Evolutionary conservation across 331 rosid genomes (phyloP).

Genomic region (Cydonia oblonga): DNA sequence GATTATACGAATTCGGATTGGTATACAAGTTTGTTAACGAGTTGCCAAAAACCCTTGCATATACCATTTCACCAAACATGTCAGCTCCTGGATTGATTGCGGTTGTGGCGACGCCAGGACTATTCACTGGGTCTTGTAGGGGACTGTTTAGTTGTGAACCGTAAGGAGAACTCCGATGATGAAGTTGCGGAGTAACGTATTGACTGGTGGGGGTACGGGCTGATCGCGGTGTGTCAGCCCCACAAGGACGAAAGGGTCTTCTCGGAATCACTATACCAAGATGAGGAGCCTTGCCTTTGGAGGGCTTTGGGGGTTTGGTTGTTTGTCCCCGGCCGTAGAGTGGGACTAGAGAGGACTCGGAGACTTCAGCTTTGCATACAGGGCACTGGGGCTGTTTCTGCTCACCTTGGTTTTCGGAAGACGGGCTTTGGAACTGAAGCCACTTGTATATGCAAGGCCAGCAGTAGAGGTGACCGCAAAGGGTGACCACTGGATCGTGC

Average conservation of each 20-base stretch:
- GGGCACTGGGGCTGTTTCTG: constrained; percentile 48
- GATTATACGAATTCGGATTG: constrained; percentile 43
- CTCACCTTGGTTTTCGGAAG: constrained; percentile 23
- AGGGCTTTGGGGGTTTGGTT: constrained; percentile 21
- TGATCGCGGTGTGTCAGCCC: constrained; percentile 24
- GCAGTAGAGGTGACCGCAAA: constrained; percentile 92
- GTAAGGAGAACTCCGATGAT: constrained; percentile 20
- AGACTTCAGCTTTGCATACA: constrained; percentile 76
- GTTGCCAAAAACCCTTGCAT: constrained; percentile 62
- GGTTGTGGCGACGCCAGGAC: constrained; percentile 22
- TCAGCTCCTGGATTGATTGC: constrained; percentile 37
- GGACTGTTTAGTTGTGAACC: constrained; percentile 16
- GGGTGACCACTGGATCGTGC: constrained; percentile 87
- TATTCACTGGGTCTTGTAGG: constrained; percentile 17
- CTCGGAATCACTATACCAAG: constrained; percentile 40
- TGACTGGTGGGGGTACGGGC: constrained; percentile 15
- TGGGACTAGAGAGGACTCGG: constrained; percentile 59
- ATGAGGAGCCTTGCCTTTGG: constrained; percentile 27
- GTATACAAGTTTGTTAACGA: constrained; percentile 38
- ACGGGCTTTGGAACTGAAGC: constrained; percentile 31
- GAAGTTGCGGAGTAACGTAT: constrained; percentile 16
- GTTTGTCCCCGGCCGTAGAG: constrained; percentile 56
- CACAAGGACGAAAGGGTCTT: constrained; percentile 48
- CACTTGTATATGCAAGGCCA: constrained; percentile 96
- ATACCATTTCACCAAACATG: constrained; percentile 52